Evolutionary conservation across 1,139 yeast genomes (phyloP), one percentile per base, ranked within the genome.

Genomic region (Zygoascus hellenicus): DNA sequence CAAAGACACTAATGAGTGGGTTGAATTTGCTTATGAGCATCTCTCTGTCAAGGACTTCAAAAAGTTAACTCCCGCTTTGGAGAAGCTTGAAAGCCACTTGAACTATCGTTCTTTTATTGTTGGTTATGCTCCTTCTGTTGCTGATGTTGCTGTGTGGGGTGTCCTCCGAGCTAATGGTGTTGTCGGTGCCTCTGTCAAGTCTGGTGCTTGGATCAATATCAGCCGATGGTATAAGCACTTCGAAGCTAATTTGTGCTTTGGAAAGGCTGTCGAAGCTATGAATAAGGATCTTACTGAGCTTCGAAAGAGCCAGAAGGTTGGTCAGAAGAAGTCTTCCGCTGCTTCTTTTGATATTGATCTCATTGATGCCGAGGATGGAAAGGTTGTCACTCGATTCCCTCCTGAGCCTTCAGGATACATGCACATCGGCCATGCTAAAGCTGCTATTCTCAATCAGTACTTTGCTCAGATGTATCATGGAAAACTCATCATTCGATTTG

Each of bases 361-460:
- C 56, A 85, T 86, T 50, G 95, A 81, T 63, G 98, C 97, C 51
- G 80, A 78, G 61, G 81, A 84, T 54, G 98, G 98, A 54, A 75
- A 89, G 68, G 97, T 92, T 50, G 97, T 92, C 48, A 92, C 97
- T 47, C 85, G 98, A 72, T 92, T 92, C 81, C 97, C 97, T 57
- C 95, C 95, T 54, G 84, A 79, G 67, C 84, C 84, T 47, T 85
- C 95, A 71, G 97, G 97, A 74, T 90, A 88, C 70, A 77, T 92
- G 67, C 92, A 83, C 78, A 92, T 83, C 70, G 97, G 98, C 59
- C 98, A 92, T 65, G 97, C 96, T 54, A 92, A 92, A 71, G 97
- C 97, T 48, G 97, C 97, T 47, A 75, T 92, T 53, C 77, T 92
- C 64, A 92, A 92, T 74, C 94, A 90, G 71, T 90, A 88, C 72